A percentile compares a stretch with the other conserved stretches of the same genome.
phyloP scores from a whole-genome alignment of 2,329 filamentous ascomycete species.

The Fusarium avenaceum region DNA sequence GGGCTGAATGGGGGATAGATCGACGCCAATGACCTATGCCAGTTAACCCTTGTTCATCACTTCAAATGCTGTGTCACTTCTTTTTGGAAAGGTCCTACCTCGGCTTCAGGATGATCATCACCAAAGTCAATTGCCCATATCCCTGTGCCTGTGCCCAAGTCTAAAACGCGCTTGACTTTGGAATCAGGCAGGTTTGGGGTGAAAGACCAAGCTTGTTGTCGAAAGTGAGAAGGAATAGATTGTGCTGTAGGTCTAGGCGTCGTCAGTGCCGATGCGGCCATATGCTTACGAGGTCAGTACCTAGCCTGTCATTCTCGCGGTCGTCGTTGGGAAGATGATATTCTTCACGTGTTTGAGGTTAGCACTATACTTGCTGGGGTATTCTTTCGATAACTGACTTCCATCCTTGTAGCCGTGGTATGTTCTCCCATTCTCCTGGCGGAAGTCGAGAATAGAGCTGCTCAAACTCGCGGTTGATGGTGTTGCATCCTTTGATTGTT shows the following conservation, averaged over 20 bases:
- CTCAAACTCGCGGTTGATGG: background rate
- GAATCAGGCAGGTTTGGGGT: too few relatives aligned
- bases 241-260: too few relatives aligned
- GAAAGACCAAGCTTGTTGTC: too few relatives aligned
- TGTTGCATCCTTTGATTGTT: background rate
- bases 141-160: too few relatives aligned
- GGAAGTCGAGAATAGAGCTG: background rate
- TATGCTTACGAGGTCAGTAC: background rate
- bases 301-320: conserved; percentile 7
- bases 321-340: conserved; percentile 6
- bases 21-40: background rate
- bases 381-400: background rate
- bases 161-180: too few relatives aligned
- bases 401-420: conserved; percentile 1
- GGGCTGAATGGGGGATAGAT: conserved; percentile 5
- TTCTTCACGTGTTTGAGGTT: background rate
- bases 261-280: background rate
- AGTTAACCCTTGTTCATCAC: background rate
- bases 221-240: too few relatives aligned
- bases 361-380: background rate
- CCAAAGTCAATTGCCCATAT: background rate
- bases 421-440: conserved; percentile 5
- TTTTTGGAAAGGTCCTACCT: background rate
- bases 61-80: too few relatives aligned
- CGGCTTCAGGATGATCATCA: conserved; percentile 15